A percentile compares a stretch with the other conserved stretches of the same genome.
Evolutionary conservation across 768 basidiomycete species (phyloP).

Genomic region (Boletus patriciae): DNA sequence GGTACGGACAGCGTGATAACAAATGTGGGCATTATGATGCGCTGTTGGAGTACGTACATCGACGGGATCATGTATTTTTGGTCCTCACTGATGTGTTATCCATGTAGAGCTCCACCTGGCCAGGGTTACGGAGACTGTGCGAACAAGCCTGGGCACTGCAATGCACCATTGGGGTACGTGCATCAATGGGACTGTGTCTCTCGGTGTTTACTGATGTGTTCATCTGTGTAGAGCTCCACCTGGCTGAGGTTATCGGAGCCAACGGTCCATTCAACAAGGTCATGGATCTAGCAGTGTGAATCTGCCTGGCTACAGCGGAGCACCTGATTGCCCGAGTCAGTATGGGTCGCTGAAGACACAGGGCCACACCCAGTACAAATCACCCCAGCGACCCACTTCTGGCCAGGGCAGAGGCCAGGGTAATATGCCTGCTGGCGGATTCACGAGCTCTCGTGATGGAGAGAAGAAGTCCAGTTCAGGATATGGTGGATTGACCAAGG

Average conservation of each 20-base stretch:
- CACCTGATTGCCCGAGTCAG: conserved; percentile 7
- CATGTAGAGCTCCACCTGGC: neutral
- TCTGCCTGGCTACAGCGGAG: neutral
- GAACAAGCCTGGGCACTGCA: neutral
- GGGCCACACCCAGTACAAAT: conserved; percentile 9
- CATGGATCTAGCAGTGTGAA: conserved; percentile 4
- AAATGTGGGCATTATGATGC: conserved; percentile 8
- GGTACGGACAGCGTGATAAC: neutral
- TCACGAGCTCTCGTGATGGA: conserved; percentile 9
- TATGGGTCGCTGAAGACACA: conserved; percentile 11
- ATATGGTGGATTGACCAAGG: neutral
- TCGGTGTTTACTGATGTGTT: neutral
- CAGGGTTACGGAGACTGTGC: neutral
- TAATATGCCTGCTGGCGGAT: conserved; percentile 19
- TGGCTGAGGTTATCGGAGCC: conserved; percentile 5
- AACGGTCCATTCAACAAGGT: conserved; percentile 2
- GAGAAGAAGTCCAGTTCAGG: conserved; percentile 9
- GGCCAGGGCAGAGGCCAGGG: conserved; percentile 5
- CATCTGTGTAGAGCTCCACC: conserved; percentile 5
- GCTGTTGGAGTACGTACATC: conserved; percentile 1
- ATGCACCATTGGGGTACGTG: neutral
- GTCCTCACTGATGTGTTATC: neutral
- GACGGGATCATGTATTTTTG: neutral
- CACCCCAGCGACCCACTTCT: neutral
- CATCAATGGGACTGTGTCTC: neutral